phyloP scores from a whole-genome alignment of 495 filamentous ascomycete species.

The Hypoxylon fragiforme region DNA sequence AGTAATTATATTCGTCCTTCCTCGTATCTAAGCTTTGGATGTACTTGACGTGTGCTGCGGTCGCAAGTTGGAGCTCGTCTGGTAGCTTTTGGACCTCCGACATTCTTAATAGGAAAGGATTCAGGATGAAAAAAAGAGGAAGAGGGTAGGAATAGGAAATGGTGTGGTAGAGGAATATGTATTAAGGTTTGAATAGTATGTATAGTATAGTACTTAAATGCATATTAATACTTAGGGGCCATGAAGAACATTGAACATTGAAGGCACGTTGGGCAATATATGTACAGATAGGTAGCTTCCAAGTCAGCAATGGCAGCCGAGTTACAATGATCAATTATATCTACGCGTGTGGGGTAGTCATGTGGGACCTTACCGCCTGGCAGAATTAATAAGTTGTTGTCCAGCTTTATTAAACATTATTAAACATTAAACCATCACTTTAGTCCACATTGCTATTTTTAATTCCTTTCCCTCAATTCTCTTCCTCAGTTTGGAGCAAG shows the following conservation, averaged over 20 bases:
- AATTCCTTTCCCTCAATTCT: slow-evolving; percentile 10
- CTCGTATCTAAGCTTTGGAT: slow-evolving; percentile 90
- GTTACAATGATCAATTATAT: no score
- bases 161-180: no score
- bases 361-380: slow-evolving; percentile 20
- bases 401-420: no score
- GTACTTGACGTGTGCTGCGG: slow-evolving; percentile 85
- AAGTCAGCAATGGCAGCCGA: neutral
- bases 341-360: neutral
- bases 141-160: neutral
- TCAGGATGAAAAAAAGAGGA: neutral
- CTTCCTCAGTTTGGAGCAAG: slow-evolving; percentile 25
- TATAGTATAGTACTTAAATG: no score
- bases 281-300: no score
- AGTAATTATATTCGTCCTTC: slow-evolving; percentile 94
- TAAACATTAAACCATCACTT: neutral
- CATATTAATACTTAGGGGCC: no score
- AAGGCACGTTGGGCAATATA: no score
- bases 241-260: neutral
- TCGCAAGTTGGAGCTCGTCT: slow-evolving; percentile 64
- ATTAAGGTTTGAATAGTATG: no score
- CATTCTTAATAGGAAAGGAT: slow-evolving; percentile 21
- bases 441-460: neutral
- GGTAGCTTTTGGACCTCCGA: slow-evolving; percentile 46
- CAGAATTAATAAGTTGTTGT: no score